Conservation (phyloP, 257 asterid genomes). For the Solanum dulcamara region DNA sequence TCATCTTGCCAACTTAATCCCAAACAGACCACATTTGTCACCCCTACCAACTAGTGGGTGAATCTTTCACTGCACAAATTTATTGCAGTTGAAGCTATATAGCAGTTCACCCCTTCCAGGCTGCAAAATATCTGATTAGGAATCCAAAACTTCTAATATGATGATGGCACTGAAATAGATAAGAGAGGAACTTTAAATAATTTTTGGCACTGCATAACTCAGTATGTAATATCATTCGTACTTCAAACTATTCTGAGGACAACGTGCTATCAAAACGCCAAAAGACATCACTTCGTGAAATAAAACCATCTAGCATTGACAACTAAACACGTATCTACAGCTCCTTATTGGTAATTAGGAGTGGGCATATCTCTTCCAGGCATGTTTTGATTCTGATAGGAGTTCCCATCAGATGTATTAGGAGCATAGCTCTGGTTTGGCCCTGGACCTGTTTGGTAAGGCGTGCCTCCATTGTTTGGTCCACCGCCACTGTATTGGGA, state of each 20-base stretch:
- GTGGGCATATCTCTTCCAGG: slow-evolving; percentile 38
- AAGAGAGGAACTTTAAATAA: neutral
- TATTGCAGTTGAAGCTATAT: neutral
- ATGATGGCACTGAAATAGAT: neutral
- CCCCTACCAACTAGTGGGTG: neutral
- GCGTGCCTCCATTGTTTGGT: slow-evolving; percentile 8
- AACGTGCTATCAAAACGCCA: neutral
- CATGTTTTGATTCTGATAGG: slow-evolving; percentile 24
- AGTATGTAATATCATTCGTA: neutral
- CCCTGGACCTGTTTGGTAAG: slow-evolving; percentile 21
- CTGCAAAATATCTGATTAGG: neutral
- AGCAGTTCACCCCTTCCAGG: too few species aligned
- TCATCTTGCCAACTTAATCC: neutral
- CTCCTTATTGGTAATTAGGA: slow-evolving; percentile 14
- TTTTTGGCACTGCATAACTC: neutral
- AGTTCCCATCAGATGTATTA: slow-evolving; percentile 8
- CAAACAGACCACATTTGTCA: neutral
- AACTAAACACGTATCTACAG: slow-evolving; percentile 4
- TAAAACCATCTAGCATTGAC: neutral
- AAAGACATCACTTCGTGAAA: neutral
- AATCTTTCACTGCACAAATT: neutral
- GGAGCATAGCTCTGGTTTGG: slow-evolving; percentile 22
- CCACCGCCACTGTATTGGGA: slow-evolving; percentile 20
- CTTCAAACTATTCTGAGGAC: neutral
- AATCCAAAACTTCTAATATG: neutral